Evolutionary conservation across 2,329 filamentous ascomycete species (phyloP).

Genomic region (Chrysoporthe cubensis): DNA sequence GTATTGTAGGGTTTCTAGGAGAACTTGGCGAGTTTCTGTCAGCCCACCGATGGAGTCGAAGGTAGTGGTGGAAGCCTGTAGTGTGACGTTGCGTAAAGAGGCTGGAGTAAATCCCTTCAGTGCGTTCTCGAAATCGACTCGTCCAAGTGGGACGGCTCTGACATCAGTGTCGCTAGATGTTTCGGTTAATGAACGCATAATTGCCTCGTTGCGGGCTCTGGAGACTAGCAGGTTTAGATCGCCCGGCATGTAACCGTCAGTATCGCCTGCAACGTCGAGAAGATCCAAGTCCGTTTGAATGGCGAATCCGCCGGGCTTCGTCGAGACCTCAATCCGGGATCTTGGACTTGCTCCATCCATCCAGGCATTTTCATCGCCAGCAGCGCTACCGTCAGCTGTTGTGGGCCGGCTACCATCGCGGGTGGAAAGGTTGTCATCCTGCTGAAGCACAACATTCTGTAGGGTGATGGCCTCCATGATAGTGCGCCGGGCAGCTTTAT

Average conservation of each 20-base stretch:
- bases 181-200: slow-evolving; percentile 78
- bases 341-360: slow-evolving; percentile 71
- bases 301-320: slow-evolving; percentile 65
- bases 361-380: slow-evolving; percentile 65
- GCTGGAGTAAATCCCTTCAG: slow-evolving; percentile 93
- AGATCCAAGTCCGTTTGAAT: slow-evolving; percentile 83
- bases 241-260: slow-evolving; percentile 97
- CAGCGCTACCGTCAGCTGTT: slow-evolving; percentile 57
- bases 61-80: slow-evolving; percentile 90
- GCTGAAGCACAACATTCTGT: slow-evolving; percentile 50
- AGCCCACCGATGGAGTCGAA: slow-evolving; percentile 93
- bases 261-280: slow-evolving; percentile 88
- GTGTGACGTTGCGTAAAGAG: slow-evolving; percentile 88
- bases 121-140: slow-evolving; percentile 80
- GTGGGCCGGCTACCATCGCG: slow-evolving; percentile 58
- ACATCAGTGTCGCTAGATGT: slow-evolving; percentile 50
- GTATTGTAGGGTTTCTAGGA: slow-evolving; percentile 94
- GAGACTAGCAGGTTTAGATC: slow-evolving; percentile 86
- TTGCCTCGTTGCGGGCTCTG: slow-evolving; percentile 85
- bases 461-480: slow-evolving; percentile 81
- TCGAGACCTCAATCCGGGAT: slow-evolving; percentile 45
- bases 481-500: slow-evolving; percentile 84
- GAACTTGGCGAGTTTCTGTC: slow-evolving; percentile 81
- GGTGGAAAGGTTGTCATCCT: slow-evolving; percentile 41
- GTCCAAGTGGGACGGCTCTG: slow-evolving; percentile 65